Percentiles rank a stretch among this genome's conserved stretches.
phyloP scores from a whole-genome alignment of 2,329 filamentous ascomycete species.

The Zasmidium angulare region DNA sequence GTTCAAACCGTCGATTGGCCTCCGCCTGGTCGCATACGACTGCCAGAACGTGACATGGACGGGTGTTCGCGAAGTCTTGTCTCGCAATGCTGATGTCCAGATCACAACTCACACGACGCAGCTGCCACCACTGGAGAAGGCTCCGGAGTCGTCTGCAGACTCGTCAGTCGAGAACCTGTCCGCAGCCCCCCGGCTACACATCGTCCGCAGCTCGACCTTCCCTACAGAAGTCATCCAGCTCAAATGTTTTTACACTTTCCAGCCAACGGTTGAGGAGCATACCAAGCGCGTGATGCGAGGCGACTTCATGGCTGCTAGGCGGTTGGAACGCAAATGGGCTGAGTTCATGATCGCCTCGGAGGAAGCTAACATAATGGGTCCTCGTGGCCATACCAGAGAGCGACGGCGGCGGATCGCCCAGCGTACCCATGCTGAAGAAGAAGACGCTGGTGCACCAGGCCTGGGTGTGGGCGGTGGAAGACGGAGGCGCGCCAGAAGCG shows the following conservation, averaged over 20 bases:
- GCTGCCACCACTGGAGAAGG: conserved; percentile 26
- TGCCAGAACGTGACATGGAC: conserved; percentile 92
- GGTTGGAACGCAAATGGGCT: conserved; percentile 88
- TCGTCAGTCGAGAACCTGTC: conserved; percentile 27
- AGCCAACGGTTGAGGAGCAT: conserved; percentile 92
- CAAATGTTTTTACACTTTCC: conserved; percentile 94
- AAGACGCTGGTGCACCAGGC: conserved; percentile 52
- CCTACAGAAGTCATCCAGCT: conserved; percentile 78
- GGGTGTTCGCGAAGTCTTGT: conserved; percentile 81
- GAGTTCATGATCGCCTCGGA: conserved; percentile 92
- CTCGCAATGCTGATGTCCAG: conserved; percentile 74
- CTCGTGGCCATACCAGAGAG: conserved; percentile 66
- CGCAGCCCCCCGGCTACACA: conserved; percentile 26
- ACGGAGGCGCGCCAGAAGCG: conserved; percentile 49
- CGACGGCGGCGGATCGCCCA: conserved; percentile 80
- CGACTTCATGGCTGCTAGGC: conserved; percentile 69
- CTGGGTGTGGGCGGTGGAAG: conserved; percentile 41
- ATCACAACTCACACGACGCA: conserved; percentile 42
- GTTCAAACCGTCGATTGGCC: conserved; percentile 53
- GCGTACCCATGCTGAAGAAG: conserved; percentile 75
- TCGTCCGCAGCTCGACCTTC: conserved; percentile 51
- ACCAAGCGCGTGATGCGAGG: conserved; percentile 79
- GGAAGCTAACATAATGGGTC: conserved; percentile 71
- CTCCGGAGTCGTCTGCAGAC: conserved; percentile 18
- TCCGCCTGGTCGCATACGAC: conserved; percentile 83